Evolutionary conservation across 169 alveolate genomes (phyloP), one percentile per base, ranked within the genome.

Genomic region (Babesia gibsoni): DNA sequence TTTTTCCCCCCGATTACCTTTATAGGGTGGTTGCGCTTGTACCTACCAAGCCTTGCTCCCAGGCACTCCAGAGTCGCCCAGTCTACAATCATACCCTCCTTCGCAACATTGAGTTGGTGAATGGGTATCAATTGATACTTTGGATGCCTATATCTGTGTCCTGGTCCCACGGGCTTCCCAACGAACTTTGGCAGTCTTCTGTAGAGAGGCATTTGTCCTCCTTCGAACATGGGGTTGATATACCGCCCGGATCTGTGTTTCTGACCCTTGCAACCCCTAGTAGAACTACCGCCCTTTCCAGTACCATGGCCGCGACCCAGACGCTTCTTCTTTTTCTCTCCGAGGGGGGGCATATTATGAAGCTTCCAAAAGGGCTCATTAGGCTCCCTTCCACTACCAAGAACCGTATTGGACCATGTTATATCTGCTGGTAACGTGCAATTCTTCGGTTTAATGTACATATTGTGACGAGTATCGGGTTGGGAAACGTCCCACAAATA

Each of bases 241-340:
- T 85, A 87, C n/a, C 83, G 66, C 8, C 92, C 92, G 27, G 89
- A 79, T 74, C 92, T 41, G 70, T 86, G 88, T 52, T 82, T 87
- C 72, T 87, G 92, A 25, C 92, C 92, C 52, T 87, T 87, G 82
- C 85, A 78, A 8, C 92, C 92, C 30, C 92, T 43, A 27, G 86
- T 82, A 9, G 84, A 82, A 14, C 90, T 83, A 36, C 92, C 92
- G 14, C 92, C 92, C 50, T 84, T 63, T 32, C 86, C 86, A 69
- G 87, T 74, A 4, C 92, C 92, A 39, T 83, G 89, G n/a, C 92
- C 92, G 18, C 92, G 67, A 33, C 92, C 92, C 30, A 83, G 74
- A 30, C 92, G 77, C 72, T 67, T 87, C 57, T 73, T 82, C 35
- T 72, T 73, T 64, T 87, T 87, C 58, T 79, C 83, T 9, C 86